Evolutionary conservation across 805 yeast genomes (phyloP).

Genomic region (Metschnikowia lachancei): DNA sequence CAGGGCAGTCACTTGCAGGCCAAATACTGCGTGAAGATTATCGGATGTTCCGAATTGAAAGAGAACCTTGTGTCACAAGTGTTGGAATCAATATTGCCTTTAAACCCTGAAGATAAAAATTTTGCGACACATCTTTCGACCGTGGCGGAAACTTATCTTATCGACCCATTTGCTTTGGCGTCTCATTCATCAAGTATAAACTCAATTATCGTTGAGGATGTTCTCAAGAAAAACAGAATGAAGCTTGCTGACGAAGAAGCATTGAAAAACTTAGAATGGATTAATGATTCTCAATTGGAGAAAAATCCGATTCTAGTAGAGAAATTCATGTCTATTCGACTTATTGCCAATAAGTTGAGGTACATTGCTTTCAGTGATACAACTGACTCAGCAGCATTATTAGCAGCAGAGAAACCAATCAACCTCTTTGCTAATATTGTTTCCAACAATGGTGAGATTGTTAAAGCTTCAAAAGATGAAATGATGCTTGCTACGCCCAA

Average conservation of each 20-base stretch:
- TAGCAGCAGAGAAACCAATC: slow-evolving; percentile 41
- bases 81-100: slow-evolving; percentile 48
- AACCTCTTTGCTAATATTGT: slow-evolving; percentile 65
- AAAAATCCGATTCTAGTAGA: slow-evolving; percentile 34
- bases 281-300: slow-evolving; percentile 40
- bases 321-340: slow-evolving; percentile 52
- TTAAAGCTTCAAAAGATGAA: slow-evolving; percentile 40
- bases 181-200: slow-evolving; percentile 58
- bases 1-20: slow-evolving; percentile 61
- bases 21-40: slow-evolving; percentile 57
- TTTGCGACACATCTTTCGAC: slow-evolving; percentile 58
- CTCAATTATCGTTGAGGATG: slow-evolving; percentile 55
- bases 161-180: slow-evolving; percentile 49
- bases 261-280: slow-evolving; percentile 40
- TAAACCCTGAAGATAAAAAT: slow-evolving; percentile 35
- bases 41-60: slow-evolving; percentile 47
- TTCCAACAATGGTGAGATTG: slow-evolving; percentile 76
- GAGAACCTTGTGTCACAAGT: slow-evolving; percentile 41
- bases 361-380: slow-evolving; percentile 34
- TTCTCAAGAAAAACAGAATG: slow-evolving; percentile 52
- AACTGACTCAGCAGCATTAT: slow-evolving; percentile 5
- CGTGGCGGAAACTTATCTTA: slow-evolving; percentile 55
- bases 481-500: slow-evolving; percentile 60
- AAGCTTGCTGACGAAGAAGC: slow-evolving; percentile 25
- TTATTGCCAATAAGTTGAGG: slow-evolving; percentile 59